Percentiles rank a stretch among this genome's conserved stretches.
Evolutionary conservation across 1,139 yeast species (phyloP).

Genomic region (Yamadazyma oceani): DNA sequence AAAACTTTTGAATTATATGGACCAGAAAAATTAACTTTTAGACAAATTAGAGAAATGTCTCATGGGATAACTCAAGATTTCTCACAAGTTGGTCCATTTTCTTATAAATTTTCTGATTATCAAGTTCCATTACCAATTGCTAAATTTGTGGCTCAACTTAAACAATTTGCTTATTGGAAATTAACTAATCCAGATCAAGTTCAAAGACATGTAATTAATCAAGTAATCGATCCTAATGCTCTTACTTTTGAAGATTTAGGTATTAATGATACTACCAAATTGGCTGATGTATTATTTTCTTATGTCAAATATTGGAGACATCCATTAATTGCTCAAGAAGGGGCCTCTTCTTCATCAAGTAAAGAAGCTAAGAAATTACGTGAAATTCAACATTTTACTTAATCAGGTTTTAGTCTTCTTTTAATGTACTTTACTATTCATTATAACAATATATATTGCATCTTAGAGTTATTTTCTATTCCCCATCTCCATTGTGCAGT

Average conservation of each 20-base stretch:
- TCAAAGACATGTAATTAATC: constrained; percentile 73
- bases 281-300: constrained; percentile 68
- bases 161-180: constrained; percentile 66
- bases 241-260: constrained; percentile 73
- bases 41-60: constrained; percentile 70
- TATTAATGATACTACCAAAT: constrained; percentile 58
- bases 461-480: background rate
- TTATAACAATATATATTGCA: background rate
- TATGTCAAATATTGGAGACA: constrained; percentile 60
- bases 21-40: constrained; percentile 62
- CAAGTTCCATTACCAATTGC: constrained; percentile 40
- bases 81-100: constrained; percentile 54
- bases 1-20: constrained; percentile 77
- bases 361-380: constrained; percentile 46
- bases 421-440: background rate
- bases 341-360: constrained; percentile 43
- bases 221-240: constrained; percentile 60
- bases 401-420: background rate
- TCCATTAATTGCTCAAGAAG: constrained; percentile 50
- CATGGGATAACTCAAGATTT: constrained; percentile 62
- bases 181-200: constrained; percentile 72
- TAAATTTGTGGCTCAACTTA: constrained; percentile 45
- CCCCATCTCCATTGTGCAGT: no score
- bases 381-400: constrained; percentile 45
- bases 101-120: constrained; percentile 33